Conservation (phyloP, 2,329 filamentous ascomycete genomes). For the Aspergillus oerlinghausenensis region DNA sequence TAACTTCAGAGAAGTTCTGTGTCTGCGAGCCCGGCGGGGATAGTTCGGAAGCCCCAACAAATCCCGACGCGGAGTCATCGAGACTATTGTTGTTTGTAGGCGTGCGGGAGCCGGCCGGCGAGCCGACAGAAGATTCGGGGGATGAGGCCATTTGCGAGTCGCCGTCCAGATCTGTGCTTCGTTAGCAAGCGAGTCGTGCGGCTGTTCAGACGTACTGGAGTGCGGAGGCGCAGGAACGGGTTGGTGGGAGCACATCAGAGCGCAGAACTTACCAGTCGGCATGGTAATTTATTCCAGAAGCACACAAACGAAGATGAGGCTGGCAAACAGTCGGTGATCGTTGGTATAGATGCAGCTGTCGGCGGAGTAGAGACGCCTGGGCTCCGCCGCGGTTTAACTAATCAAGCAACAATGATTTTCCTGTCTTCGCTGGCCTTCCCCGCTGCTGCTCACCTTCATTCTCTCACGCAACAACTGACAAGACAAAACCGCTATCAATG, state of each 20-base stretch:
- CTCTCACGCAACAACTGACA: not conserved
- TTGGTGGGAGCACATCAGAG: not conserved
- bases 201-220: not conserved
- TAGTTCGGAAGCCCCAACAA: conserved; percentile 40
- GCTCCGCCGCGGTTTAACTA: not conserved
- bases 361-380: not conserved
- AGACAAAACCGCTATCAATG: not conserved
- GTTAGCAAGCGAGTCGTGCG: not conserved
- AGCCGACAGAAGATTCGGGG: conserved; percentile 39
- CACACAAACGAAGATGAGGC: not conserved
- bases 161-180: conserved; percentile 45
- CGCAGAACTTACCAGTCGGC: not conserved
- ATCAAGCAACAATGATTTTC: not conserved
- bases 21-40: conserved; percentile 53
- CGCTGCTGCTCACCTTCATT: not conserved
- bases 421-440: not conserved
- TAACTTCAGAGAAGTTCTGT: conserved; percentile 4
- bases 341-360: not conserved
- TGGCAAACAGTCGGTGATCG: not conserved
- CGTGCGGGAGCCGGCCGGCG: conserved; percentile 38
- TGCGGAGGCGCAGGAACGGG: not conserved
- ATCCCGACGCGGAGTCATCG: conserved; percentile 17
- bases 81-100: conserved; percentile 30
- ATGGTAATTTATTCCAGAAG: not conserved
- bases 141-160: conserved; percentile 55